Base-by-base conservation (phyloP, 2,329 filamentous ascomycete genomes). In the Apiospora hydei region DNA sequence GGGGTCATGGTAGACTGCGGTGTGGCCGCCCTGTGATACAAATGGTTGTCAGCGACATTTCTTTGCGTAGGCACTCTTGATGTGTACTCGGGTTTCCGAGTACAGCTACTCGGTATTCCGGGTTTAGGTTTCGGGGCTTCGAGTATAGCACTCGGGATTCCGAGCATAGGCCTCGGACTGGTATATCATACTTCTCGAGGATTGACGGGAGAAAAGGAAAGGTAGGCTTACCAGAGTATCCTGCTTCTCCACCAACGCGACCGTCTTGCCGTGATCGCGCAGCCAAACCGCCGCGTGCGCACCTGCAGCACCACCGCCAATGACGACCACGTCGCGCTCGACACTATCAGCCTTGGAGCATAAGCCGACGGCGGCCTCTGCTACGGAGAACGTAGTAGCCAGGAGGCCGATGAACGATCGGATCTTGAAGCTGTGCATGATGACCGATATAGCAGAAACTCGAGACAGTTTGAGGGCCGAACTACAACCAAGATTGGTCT, bases 221-320 rank as follows among this genome's bases (percentile, higher is more conserved):
- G 30, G 16, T 5, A 61, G 30, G 0, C 57, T n/a, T 26, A 72
- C 53, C n/a, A 49, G 18, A 38, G 57, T 61, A 2, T 72, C 49
- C 11, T 64, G 18, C 49, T 68, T 69, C 3, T 72, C 71, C 3
- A 72, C 34, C 30, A 72, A 46, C 8, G 53, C 68, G 5, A 72
- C 71, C 1, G 53, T 70, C 57, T 68, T 51, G 38, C 47, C 49
- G 7, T 66, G 41, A 26, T 72, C 71, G 3, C 46, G 67, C 30
- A 72, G 46, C 30, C 68, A 41, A 16, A 70, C 57, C 14, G 71
- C 71, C 6, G 71, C 68, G 11, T 72, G 57, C 2, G 69, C 68
- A 16, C 71, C 71, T n/a, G 51, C 57, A 1, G 71, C 67, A 24
- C 71, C 71, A 14, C 71, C 71, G 13, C 71, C 71, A 38, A 72